Evolutionary conservation across 225 moss, liverwort and hornwort species (phyloP).

Genomic region (Asterella californica): DNA sequence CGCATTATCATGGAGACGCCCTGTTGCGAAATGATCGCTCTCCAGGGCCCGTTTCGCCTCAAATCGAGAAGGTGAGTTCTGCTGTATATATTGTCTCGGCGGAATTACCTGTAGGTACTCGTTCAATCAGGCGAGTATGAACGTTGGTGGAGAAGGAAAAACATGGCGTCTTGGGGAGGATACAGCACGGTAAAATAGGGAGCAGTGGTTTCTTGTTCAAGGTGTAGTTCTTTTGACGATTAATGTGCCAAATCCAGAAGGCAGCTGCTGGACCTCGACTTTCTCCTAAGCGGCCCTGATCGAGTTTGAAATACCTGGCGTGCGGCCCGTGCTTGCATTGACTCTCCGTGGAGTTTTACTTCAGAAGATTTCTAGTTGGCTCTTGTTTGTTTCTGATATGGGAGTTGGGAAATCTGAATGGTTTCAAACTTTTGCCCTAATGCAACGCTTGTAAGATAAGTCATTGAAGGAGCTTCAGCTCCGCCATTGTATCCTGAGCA

Average conservation of each 20-base stretch:
- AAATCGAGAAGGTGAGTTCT: constrained; percentile 7
- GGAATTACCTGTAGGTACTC: neutral
- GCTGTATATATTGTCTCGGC: neutral
- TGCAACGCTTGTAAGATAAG: neutral
- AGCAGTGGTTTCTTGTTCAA: neutral
- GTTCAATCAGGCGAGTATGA: neutral
- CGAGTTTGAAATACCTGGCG: neutral
- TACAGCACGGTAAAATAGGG: neutral
- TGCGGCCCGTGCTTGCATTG: neutral
- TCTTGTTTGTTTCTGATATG: neutral
- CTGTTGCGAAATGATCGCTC: neutral
- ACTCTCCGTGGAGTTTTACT: neutral
- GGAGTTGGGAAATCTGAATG: neutral
- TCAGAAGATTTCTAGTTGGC: neutral
- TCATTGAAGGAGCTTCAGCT: neutral
- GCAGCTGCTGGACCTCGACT: neutral
- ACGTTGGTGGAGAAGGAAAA: neutral
- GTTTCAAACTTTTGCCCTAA: neutral
- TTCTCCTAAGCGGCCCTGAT: neutral
- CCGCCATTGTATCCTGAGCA: neutral
- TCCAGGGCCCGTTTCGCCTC: neutral
- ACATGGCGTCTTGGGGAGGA: neutral
- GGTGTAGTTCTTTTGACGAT: neutral
- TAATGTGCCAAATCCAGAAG: neutral
- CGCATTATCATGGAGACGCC: neutral